Base-by-base conservation (phyloP, 148 eudicot species). In the Fagopyrum esculentum region DNA sequence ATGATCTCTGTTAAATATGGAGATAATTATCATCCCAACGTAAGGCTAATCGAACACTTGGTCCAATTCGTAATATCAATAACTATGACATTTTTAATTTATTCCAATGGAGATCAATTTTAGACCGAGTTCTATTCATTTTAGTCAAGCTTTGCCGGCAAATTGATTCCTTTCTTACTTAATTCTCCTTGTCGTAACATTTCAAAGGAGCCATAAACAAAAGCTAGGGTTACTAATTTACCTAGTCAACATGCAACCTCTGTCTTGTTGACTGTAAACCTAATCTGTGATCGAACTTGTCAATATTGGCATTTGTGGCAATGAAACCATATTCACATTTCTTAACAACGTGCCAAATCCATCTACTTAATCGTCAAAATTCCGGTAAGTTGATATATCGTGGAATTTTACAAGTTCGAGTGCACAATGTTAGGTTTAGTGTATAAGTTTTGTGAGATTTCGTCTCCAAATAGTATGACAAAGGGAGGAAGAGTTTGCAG, bases 191-290 rank as follows among this genome's bases (percentile, higher is more conserved):
- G 57, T 52, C n/a, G 6, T 52, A 35, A 35, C 40, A 35, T 35
- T 35, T 35, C 40, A 52, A 52, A 12, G 57, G 17, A 52, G 57
- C 15, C 57, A 52, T 52, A 15, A 17, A 52, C 40, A 35, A 35
- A 35, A 35, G 40, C 40, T 35, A 35, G 40, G 57, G n/a, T 17
- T 15, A 47, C 16, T 49, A 2, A 49, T 8, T 66, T 35, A 43
- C 47, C 71, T 43, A 9, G 71, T 66, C 71, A 66, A 66, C 47
- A 13, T 40, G 71, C 71, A 63, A 66, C 71, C 71, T 40, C 71
- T 46, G 1, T 66, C 43, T 35, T 35, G 69, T 35, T 63, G 69
- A 63, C 69, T 45, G 44, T 30, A 17, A 1, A 3, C 17, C 40
- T 15, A 46, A 66, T 46, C 13, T 66, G 5, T 19, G 17, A 12